phyloP scores from a whole-genome alignment of 1,139 yeast genomes.

The Lodderomyces parapsilosis region DNA sequence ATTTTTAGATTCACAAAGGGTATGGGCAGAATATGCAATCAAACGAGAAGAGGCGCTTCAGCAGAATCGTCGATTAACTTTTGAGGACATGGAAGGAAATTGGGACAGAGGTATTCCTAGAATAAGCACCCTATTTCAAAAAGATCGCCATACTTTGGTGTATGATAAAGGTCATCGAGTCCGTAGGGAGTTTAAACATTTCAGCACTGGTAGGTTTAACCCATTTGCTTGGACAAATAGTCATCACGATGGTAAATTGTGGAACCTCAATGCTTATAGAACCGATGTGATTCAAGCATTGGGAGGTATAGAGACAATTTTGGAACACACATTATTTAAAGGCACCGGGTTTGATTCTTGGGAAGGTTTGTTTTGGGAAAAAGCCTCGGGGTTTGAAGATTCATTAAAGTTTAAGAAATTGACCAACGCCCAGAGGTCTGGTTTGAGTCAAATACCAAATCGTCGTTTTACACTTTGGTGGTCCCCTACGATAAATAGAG shows the following conservation, averaged over 20 bases:
- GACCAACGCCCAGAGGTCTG: slow-evolving; percentile 97
- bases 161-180: slow-evolving; percentile 93
- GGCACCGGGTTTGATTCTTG: slow-evolving; percentile 98
- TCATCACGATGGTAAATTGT: slow-evolving; percentile 92
- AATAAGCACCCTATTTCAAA: slow-evolving; percentile 90
- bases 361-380: slow-evolving; percentile 99
- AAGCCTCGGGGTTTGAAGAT: slow-evolving; percentile 95
- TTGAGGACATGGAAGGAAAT: slow-evolving; percentile 89
- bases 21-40: slow-evolving; percentile 96
- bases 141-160: slow-evolving; percentile 91
- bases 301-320: slow-evolving; percentile 95
- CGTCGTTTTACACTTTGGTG: slow-evolving; percentile 98
- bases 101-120: slow-evolving; percentile 99
- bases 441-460: slow-evolving; percentile 96
- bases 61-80: slow-evolving; percentile 81
- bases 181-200: slow-evolving; percentile 77
- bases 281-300: slow-evolving; percentile 96
- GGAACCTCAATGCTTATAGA: slow-evolving; percentile 91
- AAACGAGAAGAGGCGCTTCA: slow-evolving; percentile 86
- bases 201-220: slow-evolving; percentile 65
- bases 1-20: slow-evolving; percentile 89
- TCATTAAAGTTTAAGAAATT: slow-evolving; percentile 90
- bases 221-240: slow-evolving; percentile 98
- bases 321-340: slow-evolving; percentile 91
- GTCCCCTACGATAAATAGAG: slow-evolving; percentile 98